phyloP scores from a whole-genome alignment of 768 basidiomycete species.

The Lentinula sp. region DNA sequence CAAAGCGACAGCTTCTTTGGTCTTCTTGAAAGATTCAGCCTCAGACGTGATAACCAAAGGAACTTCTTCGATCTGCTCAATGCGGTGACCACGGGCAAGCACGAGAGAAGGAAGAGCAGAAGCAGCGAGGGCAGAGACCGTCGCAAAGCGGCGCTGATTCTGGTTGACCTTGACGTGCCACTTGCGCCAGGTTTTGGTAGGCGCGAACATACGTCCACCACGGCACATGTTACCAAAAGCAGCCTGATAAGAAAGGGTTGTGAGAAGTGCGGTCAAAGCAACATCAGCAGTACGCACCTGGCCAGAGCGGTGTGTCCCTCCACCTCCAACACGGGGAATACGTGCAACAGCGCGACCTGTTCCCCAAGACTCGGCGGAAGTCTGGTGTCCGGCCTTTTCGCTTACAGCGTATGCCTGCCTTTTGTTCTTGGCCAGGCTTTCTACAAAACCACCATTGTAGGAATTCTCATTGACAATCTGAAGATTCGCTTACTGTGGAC shows the following conservation, averaged over 20 bases:
- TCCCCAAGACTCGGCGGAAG: slow-evolving; percentile 98
- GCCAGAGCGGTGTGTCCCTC: slow-evolving; percentile 97
- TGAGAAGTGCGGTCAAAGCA: not conserved
- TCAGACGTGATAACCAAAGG: slow-evolving; percentile 82
- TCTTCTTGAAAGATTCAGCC: slow-evolving; percentile 89
- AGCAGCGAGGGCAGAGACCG: slow-evolving; percentile 95
- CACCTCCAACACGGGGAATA: slow-evolving; percentile 99
- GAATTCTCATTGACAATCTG: not conserved
- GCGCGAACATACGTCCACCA: slow-evolving; percentile 99
- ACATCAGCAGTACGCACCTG: slow-evolving; percentile 49
- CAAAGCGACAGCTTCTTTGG: slow-evolving; percentile 92
- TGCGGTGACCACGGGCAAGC: slow-evolving; percentile 97
- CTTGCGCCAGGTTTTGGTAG: slow-evolving; percentile 98
- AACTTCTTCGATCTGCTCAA: slow-evolving; percentile 95
- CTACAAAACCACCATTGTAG: slow-evolving; percentile 30
- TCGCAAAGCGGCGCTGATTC: slow-evolving; percentile 97
- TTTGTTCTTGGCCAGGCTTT: slow-evolving; percentile 97
- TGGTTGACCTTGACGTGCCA: slow-evolving; percentile 99
- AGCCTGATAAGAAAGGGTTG: slow-evolving; percentile 43
- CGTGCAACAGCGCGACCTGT: slow-evolving; percentile 99
- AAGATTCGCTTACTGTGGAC: slow-evolving; percentile 89
- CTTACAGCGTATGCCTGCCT: slow-evolving; percentile 96
- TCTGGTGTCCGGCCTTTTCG: slow-evolving; percentile 98
- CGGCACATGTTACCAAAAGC: slow-evolving; percentile 99
- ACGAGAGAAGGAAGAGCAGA: slow-evolving; percentile 97